phyloP scores from a whole-genome alignment of 352 stramenopile species.

The Phytophthora idaei region DNA sequence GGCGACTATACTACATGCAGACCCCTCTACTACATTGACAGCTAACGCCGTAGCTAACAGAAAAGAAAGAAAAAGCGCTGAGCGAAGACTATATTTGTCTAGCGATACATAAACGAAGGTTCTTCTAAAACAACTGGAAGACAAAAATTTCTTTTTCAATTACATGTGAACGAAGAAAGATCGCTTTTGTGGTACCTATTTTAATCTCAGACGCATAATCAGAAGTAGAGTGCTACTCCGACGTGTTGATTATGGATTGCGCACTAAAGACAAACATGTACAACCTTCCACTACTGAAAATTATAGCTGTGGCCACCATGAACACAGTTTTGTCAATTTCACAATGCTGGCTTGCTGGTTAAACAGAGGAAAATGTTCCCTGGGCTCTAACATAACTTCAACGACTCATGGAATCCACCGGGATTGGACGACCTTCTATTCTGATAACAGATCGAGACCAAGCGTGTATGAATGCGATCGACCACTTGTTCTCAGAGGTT shows the following conservation, averaged over 20 bases:
- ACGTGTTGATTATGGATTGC: neutral
- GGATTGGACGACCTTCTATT: neutral
- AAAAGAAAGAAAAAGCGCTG: neutral
- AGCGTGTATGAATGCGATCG: neutral
- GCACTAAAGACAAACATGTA: neutral
- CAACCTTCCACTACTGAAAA: neutral
- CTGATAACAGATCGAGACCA: neutral
- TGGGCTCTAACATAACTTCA: neutral
- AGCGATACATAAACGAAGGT: neutral
- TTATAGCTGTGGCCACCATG: neutral
- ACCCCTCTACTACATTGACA: neutral
- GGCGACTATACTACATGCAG: neutral
- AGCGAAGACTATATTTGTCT: neutral
- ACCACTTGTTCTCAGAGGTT: neutral
- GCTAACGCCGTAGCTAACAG: neutral
- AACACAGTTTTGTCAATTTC: neutral
- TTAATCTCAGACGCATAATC: neutral
- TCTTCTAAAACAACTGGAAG: neutral
- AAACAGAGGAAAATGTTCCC: neutral
- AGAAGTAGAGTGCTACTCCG: neutral
- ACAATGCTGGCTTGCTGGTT: neutral
- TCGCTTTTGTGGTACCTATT: neutral
- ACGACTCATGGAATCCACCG: neutral
- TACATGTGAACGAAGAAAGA: neutral
- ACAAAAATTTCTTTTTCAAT: neutral